Conservation (phyloP, 768 basidiomycete species). For the Pholiota conissans region DNA sequence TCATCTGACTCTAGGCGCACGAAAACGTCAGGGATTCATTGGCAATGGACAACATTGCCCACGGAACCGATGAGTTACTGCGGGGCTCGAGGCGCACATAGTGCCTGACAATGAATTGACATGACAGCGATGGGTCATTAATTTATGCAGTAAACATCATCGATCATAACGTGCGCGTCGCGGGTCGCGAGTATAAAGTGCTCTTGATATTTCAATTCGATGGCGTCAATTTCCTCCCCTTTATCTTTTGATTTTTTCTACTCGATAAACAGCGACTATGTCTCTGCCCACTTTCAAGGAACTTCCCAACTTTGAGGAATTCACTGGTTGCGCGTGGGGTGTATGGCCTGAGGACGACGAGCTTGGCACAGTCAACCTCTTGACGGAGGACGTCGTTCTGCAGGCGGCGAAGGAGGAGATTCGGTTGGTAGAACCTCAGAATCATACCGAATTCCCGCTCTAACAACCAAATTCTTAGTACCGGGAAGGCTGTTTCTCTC, state of each 20-base stretch:
- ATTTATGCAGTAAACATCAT: no score
- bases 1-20: not conserved
- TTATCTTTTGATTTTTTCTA: not conserved
- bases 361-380: constrained; percentile 3
- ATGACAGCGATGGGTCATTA: no score
- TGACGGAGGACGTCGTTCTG: constrained; percentile 2
- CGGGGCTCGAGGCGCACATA: not conserved
- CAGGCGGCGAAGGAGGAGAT: constrained; percentile 5
- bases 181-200: no score
- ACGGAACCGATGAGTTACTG: not conserved
- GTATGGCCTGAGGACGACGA: constrained; percentile 8
- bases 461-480: no score
- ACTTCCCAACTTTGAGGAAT: not conserved
- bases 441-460: no score
- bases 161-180: no score
- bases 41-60: not conserved
- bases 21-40: not conserved
- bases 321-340: constrained; percentile 3
- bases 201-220: not conserved
- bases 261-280: not conserved
- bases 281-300: not conserved
- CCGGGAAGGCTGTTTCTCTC: constrained; percentile 1
- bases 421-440: not conserved
- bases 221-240: not conserved
- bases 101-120: no score